A percentile compares a stretch with the other conserved stretches of the same genome.
phyloP scores from a whole-genome alignment of 2,329 filamentous ascomycete genomes.

The Colletotrichum caudatum region DNA sequence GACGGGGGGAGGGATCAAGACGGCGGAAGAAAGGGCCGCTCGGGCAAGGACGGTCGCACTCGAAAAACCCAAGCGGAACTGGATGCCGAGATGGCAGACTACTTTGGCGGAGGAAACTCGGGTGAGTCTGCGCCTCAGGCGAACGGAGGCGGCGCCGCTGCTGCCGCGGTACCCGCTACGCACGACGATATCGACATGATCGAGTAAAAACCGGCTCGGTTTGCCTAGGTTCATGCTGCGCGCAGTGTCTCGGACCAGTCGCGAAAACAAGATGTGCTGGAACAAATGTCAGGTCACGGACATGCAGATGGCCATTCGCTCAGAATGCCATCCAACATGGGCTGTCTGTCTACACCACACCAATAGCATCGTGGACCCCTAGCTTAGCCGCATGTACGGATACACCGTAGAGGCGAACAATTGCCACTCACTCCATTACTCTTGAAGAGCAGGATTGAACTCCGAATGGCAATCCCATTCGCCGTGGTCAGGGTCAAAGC shows the following conservation, averaged over 20 bases:
- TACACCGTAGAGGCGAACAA: constrained; percentile 10
- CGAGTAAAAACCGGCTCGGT: constrained; percentile 57
- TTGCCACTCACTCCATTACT: constrained; percentile 1
- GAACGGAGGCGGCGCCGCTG: constrained; percentile 51
- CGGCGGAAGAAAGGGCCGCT: constrained; percentile 55
- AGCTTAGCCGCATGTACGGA: constrained; percentile 2
- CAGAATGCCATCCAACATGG: constrained; percentile 8
- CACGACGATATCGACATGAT: constrained; percentile 79
- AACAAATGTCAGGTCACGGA: constrained; percentile 8
- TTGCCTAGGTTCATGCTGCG: constrained; percentile 12
- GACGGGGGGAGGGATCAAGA: constrained; percentile 58
- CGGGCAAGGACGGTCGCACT: constrained; percentile 63
- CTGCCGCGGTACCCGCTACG: constrained; percentile 48
- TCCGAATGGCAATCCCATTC: background rate
- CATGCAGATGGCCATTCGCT: constrained; percentile 16
- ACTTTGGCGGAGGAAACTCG: constrained; percentile 70
- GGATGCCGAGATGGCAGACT: constrained; percentile 97
- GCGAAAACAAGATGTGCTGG: constrained; percentile 1
- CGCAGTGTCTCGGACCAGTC: constrained; percentile 7
- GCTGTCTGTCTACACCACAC: constrained; percentile 3
- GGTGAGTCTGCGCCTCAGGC: constrained; percentile 54
- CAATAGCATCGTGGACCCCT: constrained; percentile 21
- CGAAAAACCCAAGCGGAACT: constrained; percentile 93
- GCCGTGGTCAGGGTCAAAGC: background rate
- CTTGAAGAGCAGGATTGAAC: background rate